Evolutionary conservation across 352 stramenopile species (phyloP).

Genomic region (Phytophthora fragariaefolia): DNA sequence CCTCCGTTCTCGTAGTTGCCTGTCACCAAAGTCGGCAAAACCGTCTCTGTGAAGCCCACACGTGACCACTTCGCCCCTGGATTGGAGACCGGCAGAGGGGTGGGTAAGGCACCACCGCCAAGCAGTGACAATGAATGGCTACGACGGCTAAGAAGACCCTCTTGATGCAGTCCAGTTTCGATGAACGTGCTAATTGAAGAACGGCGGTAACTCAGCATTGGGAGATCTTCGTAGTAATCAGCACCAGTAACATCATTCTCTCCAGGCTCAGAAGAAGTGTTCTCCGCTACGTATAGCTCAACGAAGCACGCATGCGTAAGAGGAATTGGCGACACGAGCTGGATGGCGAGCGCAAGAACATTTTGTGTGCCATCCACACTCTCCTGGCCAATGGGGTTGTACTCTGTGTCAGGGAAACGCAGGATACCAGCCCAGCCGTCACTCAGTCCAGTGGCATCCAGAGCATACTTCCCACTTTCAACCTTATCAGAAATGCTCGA

Average conservation of each 20-base stretch:
- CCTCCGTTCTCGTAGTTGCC: conserved; percentile 32
- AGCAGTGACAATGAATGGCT: conserved; percentile 59
- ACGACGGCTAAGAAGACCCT: conserved; percentile 62
- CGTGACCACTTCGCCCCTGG: conserved; percentile 62
- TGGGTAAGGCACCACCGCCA: conserved; percentile 25
- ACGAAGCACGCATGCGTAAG: conserved; percentile 78
- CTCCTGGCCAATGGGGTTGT: conserved; percentile 65
- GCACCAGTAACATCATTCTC: conserved; percentile 62
- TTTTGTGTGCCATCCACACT: conserved; percentile 70
- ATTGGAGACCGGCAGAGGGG: conserved; percentile 39
- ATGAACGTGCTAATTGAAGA: conserved; percentile 81
- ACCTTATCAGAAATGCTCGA: conserved; percentile 58
- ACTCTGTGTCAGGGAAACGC: conserved; percentile 78
- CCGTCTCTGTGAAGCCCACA: conserved; percentile 80
- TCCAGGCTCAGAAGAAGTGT: conserved; percentile 40
- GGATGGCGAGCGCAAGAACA: conserved; percentile 77
- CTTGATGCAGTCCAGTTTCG: conserved; percentile 70
- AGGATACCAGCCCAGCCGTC: conserved; percentile 76
- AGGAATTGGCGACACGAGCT: conserved; percentile 66
- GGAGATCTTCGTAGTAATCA: conserved; percentile 62
- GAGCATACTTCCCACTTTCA: conserved; percentile 40
- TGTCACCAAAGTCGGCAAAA: conserved; percentile 67
- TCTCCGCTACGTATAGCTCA: conserved; percentile 77
- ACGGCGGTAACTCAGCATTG: conserved; percentile 51
- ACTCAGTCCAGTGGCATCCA: conserved; percentile 50